Evolutionary conservation across 2,329 filamentous ascomycete genomes (phyloP).

Genomic region (Fusarium piperis): DNA sequence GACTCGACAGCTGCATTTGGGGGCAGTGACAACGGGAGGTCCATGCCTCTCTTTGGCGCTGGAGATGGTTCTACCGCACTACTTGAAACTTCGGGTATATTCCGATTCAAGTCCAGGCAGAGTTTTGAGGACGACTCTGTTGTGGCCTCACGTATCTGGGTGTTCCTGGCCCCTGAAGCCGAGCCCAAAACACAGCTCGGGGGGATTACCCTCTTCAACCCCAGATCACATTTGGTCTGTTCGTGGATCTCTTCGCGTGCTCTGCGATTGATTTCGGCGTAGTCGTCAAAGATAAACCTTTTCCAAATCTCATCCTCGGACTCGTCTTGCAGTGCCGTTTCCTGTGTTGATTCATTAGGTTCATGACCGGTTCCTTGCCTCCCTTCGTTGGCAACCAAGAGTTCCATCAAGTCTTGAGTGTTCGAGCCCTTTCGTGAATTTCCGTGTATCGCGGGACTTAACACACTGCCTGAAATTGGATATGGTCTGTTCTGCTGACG

Average conservation of each 20-base stretch:
- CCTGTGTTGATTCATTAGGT: not conserved
- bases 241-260: constrained; percentile 34
- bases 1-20: not conserved
- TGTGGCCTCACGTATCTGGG: not conserved
- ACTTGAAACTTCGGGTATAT: not conserved
- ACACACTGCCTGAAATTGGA: not conserved
- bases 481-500: not conserved
- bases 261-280: constrained; percentile 25
- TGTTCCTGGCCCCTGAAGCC: constrained; percentile 10
- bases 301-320: constrained; percentile 45
- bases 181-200: constrained; percentile 32
- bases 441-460: constrained; percentile 1
- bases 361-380: not conserved
- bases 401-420: constrained; percentile 34
- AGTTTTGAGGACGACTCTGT: not conserved
- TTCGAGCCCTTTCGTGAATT: constrained; percentile 9
- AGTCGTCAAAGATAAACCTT: constrained; percentile 41
- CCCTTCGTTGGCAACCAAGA: constrained; percentile 27
- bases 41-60: not conserved
- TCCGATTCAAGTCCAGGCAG: not conserved
- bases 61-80: not conserved
- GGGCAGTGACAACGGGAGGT: not conserved
- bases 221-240: constrained; percentile 30
- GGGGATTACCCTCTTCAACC: not conserved
- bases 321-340: constrained; percentile 19